Evolutionary conservation across 2,329 filamentous ascomycete genomes (phyloP), one percentile per base, ranked within the genome.

Genomic region (Hawksworthiomyces lignivorus): DNA sequence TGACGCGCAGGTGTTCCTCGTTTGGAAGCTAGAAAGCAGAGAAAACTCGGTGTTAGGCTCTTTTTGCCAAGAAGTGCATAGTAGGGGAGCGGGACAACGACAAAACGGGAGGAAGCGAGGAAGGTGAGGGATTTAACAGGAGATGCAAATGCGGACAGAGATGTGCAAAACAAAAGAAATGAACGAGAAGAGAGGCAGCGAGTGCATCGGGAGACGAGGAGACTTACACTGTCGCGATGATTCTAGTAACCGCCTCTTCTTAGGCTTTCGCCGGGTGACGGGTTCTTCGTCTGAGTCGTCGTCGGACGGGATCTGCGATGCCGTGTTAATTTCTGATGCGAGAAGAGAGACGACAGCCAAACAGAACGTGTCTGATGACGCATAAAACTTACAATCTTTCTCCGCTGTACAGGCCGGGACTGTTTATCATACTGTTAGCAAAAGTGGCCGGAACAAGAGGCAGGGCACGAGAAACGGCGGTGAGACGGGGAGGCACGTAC

Each of bases 181-280:
- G 4, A 14, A 9, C 20, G 9, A 27, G 11, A 22, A 7, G 17
- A 36, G 10, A 26, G 32, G n/a, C 24, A 26, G 24, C 24, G 12
- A 26, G 12, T 26, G 24, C n/a, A n/a, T n/a, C n/a, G 18, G 24
- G 4, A 9, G 5, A 27, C 22, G 29, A 7, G 15, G 11, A 12
- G 18, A 29, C 49, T 7, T 44, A 51, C 49, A 51, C 39, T 49
- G 47, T 11, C 39, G 43, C 2, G 49, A 51, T 26, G 44, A 27
- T 26, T 49, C 47, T 17, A 48, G 20, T 37, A 80, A 69, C 52
- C 83, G 84, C 53, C 82, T 75, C 57, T 84, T 75, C 59, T 86
- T 89, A 27, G 70, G 67, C 50, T 71, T 73, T 46, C 86, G 79
- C 37, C 73, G 67, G 33, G 60, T 69, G 6, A 65, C 62, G n/a